These are phyloP conservation scores for Fusarium nodosum DNA, from an alignment of 2,329 filamentous ascomycete species.

Conservation along the genomic window DNA sequence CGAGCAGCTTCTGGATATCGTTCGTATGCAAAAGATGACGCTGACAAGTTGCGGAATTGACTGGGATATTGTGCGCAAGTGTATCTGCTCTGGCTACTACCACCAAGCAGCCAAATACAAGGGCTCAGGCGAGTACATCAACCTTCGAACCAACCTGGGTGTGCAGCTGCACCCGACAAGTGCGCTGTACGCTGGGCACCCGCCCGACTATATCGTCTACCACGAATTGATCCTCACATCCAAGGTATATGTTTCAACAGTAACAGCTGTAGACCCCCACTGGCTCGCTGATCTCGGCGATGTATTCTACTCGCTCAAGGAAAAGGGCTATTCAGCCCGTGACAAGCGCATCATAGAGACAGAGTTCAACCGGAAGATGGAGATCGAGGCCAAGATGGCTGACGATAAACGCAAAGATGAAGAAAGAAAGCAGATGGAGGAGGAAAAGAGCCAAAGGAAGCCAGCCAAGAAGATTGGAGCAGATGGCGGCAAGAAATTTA, in stretches of 20 bases:
- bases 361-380: constrained; percentile 92
- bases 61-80: constrained; percentile 95
- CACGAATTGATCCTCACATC: constrained; percentile 97
- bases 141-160: constrained; percentile 92
- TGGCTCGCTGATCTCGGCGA: constrained; percentile 97
- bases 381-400: constrained; percentile 93
- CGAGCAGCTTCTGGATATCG: constrained; percentile 93
- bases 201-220: constrained; percentile 97
- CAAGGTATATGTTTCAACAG: constrained; percentile 98
- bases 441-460: constrained; percentile 59
- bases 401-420: constrained; percentile 81
- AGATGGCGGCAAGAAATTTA: constrained; percentile 66
- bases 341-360: constrained; percentile 90
- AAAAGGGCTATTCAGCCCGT: constrained; percentile 92
- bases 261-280: constrained; percentile 94
- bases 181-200: constrained; percentile 92
- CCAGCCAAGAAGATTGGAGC: constrained; percentile 54
- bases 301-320: constrained; percentile 97
- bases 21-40: constrained; percentile 91
- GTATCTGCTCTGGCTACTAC: constrained; percentile 98
- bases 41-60: constrained; percentile 93
- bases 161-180: constrained; percentile 96
- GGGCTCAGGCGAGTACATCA: constrained; percentile 97
- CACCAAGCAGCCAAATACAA: constrained; percentile 97
- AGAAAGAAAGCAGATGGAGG: constrained; percentile 65